phyloP scores from a whole-genome alignment of 345 rosid genomes.

The Cardiospermum halicacabum region DNA sequence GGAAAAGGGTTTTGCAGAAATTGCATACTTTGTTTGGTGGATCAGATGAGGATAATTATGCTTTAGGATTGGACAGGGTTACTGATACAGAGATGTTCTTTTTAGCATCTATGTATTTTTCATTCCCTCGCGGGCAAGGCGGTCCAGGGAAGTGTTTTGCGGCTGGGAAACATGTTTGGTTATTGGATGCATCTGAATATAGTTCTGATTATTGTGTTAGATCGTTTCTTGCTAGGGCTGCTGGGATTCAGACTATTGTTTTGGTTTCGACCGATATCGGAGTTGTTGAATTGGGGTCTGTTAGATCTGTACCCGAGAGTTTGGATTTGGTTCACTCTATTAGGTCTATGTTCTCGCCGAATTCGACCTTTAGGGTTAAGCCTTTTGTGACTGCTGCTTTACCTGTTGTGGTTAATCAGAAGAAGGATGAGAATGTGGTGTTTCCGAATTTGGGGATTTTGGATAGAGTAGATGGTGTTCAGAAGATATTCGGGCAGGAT shows the following conservation, averaged over 20 bases:
- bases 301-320: conserved; percentile 69
- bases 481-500: conserved; percentile 81
- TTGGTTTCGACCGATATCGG: conserved; percentile 85
- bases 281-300: conserved; percentile 93
- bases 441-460: conserved; percentile 32
- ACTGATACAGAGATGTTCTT: conserved; percentile 94
- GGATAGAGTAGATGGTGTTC: conserved; percentile 45
- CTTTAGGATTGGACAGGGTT: conserved; percentile 77
- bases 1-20: conserved; percentile 82
- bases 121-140: conserved; percentile 82
- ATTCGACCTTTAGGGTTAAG: conserved; percentile 32
- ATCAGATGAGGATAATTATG: conserved; percentile 82
- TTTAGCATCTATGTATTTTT: conserved; percentile 94
- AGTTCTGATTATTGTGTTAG: conserved; percentile 73
- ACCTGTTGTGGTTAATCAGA: conserved; percentile 32
- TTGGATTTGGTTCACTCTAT: conserved; percentile 49
- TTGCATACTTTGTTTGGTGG: conserved; percentile 81
- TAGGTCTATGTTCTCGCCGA: conserved; percentile 47
- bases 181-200: conserved; percentile 42
- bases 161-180: conserved; percentile 75
- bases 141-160: conserved; percentile 88
- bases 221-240: conserved; percentile 74
- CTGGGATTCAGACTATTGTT: conserved; percentile 77
- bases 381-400: conserved; percentile 20
- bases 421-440: conserved; percentile 39